phyloP scores from a whole-genome alignment of 495 filamentous ascomycete species.

The Bryoglossum gracile region DNA sequence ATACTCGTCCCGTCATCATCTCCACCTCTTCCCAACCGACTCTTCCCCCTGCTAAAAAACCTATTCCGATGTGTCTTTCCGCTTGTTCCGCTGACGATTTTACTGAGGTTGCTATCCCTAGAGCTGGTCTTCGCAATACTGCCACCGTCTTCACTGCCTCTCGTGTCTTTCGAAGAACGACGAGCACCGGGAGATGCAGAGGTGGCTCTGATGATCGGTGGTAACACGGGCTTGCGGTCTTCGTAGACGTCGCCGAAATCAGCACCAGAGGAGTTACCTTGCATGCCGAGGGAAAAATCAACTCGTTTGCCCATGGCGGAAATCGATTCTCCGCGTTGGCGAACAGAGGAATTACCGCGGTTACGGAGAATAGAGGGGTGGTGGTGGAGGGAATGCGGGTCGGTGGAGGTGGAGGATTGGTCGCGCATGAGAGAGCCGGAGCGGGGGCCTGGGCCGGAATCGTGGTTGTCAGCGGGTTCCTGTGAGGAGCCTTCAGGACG shows the following conservation, averaged over 20 bases:
- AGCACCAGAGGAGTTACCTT: conserved; percentile 49
- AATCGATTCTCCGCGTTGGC: conserved; percentile 52
- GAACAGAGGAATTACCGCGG: conserved; percentile 30
- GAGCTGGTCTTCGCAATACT: conserved; percentile 3
- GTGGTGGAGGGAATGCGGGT: not conserved
- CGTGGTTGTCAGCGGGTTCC: conserved; percentile 12
- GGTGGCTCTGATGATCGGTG: conserved; percentile 6
- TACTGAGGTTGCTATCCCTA: conserved; percentile 1
- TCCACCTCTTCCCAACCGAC: conserved; percentile 15
- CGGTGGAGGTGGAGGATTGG: conserved; percentile 38
- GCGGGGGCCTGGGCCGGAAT: conserved; percentile 15
- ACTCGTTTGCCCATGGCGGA: conserved; percentile 56
- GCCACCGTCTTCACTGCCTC: not conserved
- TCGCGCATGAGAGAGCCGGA: conserved; percentile 16
- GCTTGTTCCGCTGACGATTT: conserved; percentile 11
- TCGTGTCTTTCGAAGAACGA: not conserved
- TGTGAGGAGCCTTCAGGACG: not conserved
- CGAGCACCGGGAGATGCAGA: conserved; percentile 8
- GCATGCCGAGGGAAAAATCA: conserved; percentile 71
- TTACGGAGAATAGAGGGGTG: conserved; percentile 51
- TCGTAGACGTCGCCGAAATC: conserved; percentile 64
- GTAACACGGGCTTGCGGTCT: conserved; percentile 29
- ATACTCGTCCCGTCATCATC: conserved; percentile 25
- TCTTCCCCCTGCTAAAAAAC: conserved; percentile 27
- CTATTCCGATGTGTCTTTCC: conserved; percentile 30